Percentiles rank a stretch among this genome's conserved stretches.
Conservation (phyloP, 2,329 filamentous ascomycete species). For the Ophiostoma sp. region DNA sequence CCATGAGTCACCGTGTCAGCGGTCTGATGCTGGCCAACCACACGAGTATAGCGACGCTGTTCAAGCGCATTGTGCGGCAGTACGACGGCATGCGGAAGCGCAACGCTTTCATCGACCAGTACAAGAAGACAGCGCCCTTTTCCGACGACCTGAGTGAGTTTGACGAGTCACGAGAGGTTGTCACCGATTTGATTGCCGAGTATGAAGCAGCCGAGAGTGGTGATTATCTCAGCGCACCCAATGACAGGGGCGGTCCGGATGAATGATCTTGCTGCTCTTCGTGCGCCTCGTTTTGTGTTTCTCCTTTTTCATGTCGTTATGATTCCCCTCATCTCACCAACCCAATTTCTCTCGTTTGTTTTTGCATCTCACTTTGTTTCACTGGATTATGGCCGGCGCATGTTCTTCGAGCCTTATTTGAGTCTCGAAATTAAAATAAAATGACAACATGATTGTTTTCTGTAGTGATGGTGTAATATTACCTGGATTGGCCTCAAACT, state of each 20-base stretch:
- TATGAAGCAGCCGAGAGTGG: slow-evolving; percentile 92
- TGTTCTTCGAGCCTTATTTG: neutral
- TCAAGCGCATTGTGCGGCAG: slow-evolving; percentile 86
- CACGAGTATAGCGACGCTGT: slow-evolving; percentile 92
- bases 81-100: slow-evolving; percentile 94
- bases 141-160: slow-evolving; percentile 89
- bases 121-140: slow-evolving; percentile 94
- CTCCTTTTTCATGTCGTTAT: slow-evolving; percentile 11
- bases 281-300: neutral
- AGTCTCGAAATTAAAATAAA: neutral
- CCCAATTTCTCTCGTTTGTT: neutral
- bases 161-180: slow-evolving; percentile 87
- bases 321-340: slow-evolving; percentile 19
- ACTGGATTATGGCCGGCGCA: slow-evolving; percentile 16
- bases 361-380: neutral
- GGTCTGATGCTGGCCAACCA: slow-evolving; percentile 98
- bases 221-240: slow-evolving; percentile 73
- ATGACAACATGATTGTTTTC: neutral
- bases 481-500: neutral
- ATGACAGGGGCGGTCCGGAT: slow-evolving; percentile 40
- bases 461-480: neutral
- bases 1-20: slow-evolving; percentile 88
- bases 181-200: slow-evolving; percentile 83
- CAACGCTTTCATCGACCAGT: slow-evolving; percentile 92
- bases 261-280: slow-evolving; percentile 12